Base-by-base conservation (phyloP, 208 protist species). In the Crithidia mellificae region DNA sequence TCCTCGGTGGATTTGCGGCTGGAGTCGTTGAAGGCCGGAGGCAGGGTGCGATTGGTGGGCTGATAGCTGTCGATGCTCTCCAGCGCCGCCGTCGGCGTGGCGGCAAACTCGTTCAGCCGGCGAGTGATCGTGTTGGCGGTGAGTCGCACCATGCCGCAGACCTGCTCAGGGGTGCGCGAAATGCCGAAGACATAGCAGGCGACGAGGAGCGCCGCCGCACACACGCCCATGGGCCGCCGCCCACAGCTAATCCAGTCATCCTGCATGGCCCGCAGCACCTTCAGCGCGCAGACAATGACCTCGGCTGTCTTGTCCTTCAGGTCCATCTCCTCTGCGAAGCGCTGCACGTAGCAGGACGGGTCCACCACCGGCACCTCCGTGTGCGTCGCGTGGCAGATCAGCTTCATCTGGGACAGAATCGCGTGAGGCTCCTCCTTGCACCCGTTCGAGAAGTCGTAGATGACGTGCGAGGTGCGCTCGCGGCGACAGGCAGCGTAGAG, bases 181-280 rank as follows among this genome's bases (percentile, higher is more conserved):
- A 96, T 90, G 58, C 83, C 79, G 61, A 95, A 93, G 49, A 96
- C 83, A 57, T 91, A 91, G 64, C 90, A 93, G 11, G 88, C 87
- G 9, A 96, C 87, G 20, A 97, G 81, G 52, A 97, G 65, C 9
- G 94, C 90, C 7, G 90, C 90, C 27, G 89, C 92, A 66, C 88
- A 96, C 20, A 97, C 88, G 24, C 91, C 91, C 77, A 95, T 88
- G 11, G 94, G 94, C 14, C 90, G 87, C 38, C 94, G 77, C 9
- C 94, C 94, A 52, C 77, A 94, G 25, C 82, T 66, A 50, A 97
- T 97, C 92, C 94, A 97, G 72, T 97, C 92, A 32, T 93, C 83
- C 58, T 85, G 77, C 94, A 97, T 97, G 19, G 77, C 83, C 11
- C 85, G 78, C 57, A 97, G 72, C 27, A 96, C 81, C 68, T 96